Evolutionary conservation across 2,329 filamentous ascomycete species (phyloP).

Genomic region (Calonectria multiphialidica): DNA sequence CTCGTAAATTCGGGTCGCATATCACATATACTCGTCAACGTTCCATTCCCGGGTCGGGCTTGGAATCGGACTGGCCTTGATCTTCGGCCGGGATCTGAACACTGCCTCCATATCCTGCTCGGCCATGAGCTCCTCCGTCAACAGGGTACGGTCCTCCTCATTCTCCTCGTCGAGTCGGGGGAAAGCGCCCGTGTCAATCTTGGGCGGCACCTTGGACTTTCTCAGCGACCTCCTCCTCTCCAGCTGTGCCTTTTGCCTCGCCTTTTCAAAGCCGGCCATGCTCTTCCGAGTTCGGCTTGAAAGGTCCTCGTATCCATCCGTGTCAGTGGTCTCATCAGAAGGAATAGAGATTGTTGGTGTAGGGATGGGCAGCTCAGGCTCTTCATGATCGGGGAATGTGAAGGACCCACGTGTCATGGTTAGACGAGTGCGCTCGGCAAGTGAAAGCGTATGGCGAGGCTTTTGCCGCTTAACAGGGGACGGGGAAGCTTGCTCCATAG

Average conservation of each 20-base stretch:
- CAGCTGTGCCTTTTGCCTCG: slow-evolving; percentile 70
- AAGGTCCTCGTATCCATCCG: slow-evolving; percentile 61
- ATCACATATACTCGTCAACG: slow-evolving; percentile 41
- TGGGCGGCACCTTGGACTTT: slow-evolving; percentile 55
- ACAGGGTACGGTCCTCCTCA: slow-evolving; percentile 62
- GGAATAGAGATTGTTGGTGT: slow-evolving; percentile 23
- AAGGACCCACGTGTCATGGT: slow-evolving; percentile 78
- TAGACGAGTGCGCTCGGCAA: slow-evolving; percentile 83
- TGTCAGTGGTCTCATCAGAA: slow-evolving; percentile 16
- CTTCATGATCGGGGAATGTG: slow-evolving; percentile 47
- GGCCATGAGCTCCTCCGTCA: slow-evolving; percentile 77
- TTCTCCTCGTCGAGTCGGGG: slow-evolving; percentile 53
- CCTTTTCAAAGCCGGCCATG: slow-evolving; percentile 73
- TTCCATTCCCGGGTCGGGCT: slow-evolving; percentile 58
- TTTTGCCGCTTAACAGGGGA: slow-evolving; percentile 65
- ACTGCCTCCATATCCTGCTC: slow-evolving; percentile 85
- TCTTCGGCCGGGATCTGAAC: slow-evolving; percentile 85
- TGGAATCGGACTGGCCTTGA: slow-evolving; percentile 79
- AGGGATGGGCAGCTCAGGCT: slow-evolving; percentile 39
- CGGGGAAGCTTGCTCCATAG: slow-evolving; percentile 66
- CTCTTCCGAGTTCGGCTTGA: slow-evolving; percentile 69
- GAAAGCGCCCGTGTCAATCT: slow-evolving; percentile 58
- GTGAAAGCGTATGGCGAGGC: slow-evolving; percentile 68
- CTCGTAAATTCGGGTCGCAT: slow-evolving; percentile 23
- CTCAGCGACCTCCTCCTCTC: slow-evolving; percentile 65